A percentile compares a stretch with the other conserved stretches of the same genome.
phyloP scores from a whole-genome alignment of 2,329 filamentous ascomycete genomes.

The Graphilbum ipis-grandicollis region DNA sequence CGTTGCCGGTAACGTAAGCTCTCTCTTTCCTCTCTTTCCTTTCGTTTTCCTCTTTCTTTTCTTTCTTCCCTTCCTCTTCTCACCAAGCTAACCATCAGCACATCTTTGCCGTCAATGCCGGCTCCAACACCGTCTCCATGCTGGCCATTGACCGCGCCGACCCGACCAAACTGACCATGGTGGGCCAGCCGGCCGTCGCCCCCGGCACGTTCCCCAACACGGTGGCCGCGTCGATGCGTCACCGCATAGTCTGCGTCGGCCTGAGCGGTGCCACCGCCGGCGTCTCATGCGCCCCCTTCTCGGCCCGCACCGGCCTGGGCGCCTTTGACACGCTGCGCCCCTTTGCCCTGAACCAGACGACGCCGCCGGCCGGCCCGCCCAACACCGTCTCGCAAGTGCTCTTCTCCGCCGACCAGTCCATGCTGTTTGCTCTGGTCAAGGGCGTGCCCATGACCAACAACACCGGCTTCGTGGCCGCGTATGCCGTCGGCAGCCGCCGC shows the following conservation, averaged over 20 bases:
- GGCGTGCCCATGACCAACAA: slow-evolving; percentile 36
- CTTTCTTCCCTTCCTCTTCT: not conserved
- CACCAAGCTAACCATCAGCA: slow-evolving; percentile 15
- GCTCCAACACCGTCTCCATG: slow-evolving; percentile 32
- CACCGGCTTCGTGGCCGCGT: slow-evolving; percentile 36
- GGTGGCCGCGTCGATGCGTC: slow-evolving; percentile 26
- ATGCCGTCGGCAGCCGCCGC: slow-evolving; percentile 19
- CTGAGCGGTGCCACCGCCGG: slow-evolving; percentile 25
- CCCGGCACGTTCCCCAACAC: slow-evolving; percentile 35
- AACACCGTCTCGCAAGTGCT: slow-evolving; percentile 44
- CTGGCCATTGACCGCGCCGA: slow-evolving; percentile 23
- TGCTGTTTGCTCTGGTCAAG: slow-evolving; percentile 40
- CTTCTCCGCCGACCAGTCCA: slow-evolving; percentile 35
- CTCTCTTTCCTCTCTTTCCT: slow-evolving; percentile 6
- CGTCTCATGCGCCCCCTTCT: slow-evolving; percentile 25
- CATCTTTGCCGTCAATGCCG: slow-evolving; percentile 37
- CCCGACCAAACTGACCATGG: slow-evolving; percentile 22
- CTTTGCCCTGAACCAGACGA: slow-evolving; percentile 35
- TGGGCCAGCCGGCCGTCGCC: slow-evolving; percentile 17
- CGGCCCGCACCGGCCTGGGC: slow-evolving; percentile 16
- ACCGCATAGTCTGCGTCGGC: slow-evolving; percentile 27
- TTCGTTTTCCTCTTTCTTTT: not conserved
- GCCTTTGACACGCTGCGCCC: slow-evolving; percentile 26
- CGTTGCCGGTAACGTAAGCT: slow-evolving; percentile 12
- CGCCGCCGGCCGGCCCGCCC: slow-evolving; percentile 36